Evolutionary conservation across 2,329 filamentous ascomycete species (phyloP), one percentile per base, ranked within the genome.

Genomic region (Fusarium foetens): DNA sequence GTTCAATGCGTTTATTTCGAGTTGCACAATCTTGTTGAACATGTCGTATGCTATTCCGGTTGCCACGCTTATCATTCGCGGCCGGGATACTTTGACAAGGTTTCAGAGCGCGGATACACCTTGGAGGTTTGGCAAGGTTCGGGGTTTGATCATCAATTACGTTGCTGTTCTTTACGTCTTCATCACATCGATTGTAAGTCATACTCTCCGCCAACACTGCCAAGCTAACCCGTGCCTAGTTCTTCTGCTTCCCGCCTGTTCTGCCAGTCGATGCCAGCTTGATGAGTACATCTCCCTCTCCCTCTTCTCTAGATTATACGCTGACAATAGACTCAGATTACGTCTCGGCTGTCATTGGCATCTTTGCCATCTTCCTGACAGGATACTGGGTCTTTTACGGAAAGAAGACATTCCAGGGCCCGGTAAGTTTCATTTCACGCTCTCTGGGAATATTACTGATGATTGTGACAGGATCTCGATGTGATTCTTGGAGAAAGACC

Each of bases 291-390:
- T 8, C 2, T 5, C 11, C 21, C n/a, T 4, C 1, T 7, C 1
- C 8, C 3, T 16, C 5, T 25, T 1, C 13, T 9, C 3, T 6
- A 4, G 2, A 11, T 6, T 1, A 12, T 1, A 4, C 13, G 4
- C 53, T 70, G 19, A 73, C 27, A 19, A 0, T 6, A 4, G 16
- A 31, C 5, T 27, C 9, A 81, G 80, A 82, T 54, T 83, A 82
- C 43, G 80, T 82, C 3, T 78, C 77, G 9, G 80, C 75, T 10
- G 80, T 82, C 7, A 81, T 82, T 55, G 79, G 80, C 17, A 82
- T 83, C 4, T 82, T 81, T 8, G 48, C 62, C 4, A 27, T 74
- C 1, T 53, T 75, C 13, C 29, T 72, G 5, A 55, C 52, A 2
- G 53, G 36, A 2, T 75, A 72, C 3, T 75, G 73, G 73, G 21